These are phyloP conservation scores for Raddia guianensis DNA, from an alignment of 176 grass and related monocot genomes.

Conservation along the genomic window DNA sequence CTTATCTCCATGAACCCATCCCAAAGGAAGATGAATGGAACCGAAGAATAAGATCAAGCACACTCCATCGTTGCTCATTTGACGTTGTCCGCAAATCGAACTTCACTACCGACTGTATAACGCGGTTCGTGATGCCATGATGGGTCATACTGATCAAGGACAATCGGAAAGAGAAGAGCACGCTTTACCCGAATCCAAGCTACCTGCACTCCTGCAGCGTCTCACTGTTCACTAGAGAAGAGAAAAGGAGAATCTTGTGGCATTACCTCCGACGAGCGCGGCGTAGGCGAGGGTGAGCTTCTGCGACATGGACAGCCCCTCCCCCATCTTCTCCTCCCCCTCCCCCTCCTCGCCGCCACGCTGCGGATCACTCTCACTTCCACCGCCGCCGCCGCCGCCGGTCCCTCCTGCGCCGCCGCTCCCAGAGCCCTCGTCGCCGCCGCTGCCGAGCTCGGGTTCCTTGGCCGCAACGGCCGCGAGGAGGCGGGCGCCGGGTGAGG, in stretches of 20 bases:
- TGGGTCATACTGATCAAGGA: neutral
- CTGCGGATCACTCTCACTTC: conserved; percentile 8
- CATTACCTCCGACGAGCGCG: conserved; percentile 78
- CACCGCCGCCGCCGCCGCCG: conserved; percentile 17
- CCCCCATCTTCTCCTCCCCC: conserved; percentile 45
- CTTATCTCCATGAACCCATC: neutral
- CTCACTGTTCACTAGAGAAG: neutral
- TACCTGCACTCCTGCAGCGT: neutral
- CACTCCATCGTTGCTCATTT: neutral
- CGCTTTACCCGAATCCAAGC: neutral
- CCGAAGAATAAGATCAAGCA: neutral
- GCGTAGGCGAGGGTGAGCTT: conserved; percentile 88
- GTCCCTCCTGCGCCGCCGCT: conserved; percentile 14
- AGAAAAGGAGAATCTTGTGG: neutral
- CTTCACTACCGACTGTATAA: neutral
- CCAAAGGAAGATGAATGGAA: neutral
- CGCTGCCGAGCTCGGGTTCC: conserved; percentile 50
- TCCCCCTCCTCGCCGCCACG: conserved; percentile 34
- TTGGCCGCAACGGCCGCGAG: conserved; percentile 37
- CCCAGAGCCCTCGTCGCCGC: conserved; percentile 24
- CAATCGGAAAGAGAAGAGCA: neutral
- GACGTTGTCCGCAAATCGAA: neutral
- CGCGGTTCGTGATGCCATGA: neutral
- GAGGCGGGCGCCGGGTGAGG: conserved; percentile 28
- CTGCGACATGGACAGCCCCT: conserved; percentile 85